Evolutionary conservation across 1,139 yeast genomes (phyloP).

Genomic region (Sugiyamaella grinbergsii): DNA sequence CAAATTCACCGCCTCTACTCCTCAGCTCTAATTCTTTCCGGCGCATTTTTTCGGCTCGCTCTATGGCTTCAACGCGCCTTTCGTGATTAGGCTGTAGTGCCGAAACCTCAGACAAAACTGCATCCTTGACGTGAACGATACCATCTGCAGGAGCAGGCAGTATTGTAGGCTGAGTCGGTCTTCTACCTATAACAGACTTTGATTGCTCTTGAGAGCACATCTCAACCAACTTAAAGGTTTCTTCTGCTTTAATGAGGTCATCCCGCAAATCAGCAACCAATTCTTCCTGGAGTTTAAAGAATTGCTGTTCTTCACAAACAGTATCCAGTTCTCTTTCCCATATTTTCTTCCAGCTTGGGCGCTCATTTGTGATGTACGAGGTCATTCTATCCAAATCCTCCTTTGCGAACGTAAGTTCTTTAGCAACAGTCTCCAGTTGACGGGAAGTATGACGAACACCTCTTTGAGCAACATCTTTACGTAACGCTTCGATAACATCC

Average conservation of each 20-base stretch:
- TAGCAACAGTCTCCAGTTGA: conserved; percentile 66
- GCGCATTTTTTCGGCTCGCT: conserved; percentile 79
- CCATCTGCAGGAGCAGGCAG: conserved; percentile 40
- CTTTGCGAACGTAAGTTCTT: conserved; percentile 65
- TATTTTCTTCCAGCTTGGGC: conserved; percentile 82
- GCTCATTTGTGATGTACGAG: conserved; percentile 66
- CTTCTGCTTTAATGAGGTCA: conserved; percentile 76
- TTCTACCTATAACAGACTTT: conserved; percentile 24
- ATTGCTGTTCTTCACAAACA: conserved; percentile 92
- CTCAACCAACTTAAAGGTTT: conserved; percentile 78
- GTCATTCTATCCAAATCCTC: conserved; percentile 55
- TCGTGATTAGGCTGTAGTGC: conserved; percentile 84
- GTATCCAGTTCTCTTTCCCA: conserved; percentile 93
- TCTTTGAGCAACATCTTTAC: conserved; percentile 90
- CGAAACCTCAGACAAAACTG: conserved; percentile 75
- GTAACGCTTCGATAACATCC: conserved; percentile 83
- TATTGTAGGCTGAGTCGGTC: conserved; percentile 30
- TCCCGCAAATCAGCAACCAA: conserved; percentile 76
- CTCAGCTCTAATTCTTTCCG: conserved; percentile 67
- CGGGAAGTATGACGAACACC: conserved; percentile 82
- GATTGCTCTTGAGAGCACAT: conserved; percentile 80
- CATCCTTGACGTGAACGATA: conserved; percentile 62
- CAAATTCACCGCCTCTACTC: conserved; percentile 60
- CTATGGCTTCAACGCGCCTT: conserved; percentile 80
- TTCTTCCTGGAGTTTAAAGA: conserved; percentile 86